These are phyloP conservation scores for Lactarius tabidus DNA, from an alignment of 768 basidiomycete species.

Conservation along the genomic window DNA sequence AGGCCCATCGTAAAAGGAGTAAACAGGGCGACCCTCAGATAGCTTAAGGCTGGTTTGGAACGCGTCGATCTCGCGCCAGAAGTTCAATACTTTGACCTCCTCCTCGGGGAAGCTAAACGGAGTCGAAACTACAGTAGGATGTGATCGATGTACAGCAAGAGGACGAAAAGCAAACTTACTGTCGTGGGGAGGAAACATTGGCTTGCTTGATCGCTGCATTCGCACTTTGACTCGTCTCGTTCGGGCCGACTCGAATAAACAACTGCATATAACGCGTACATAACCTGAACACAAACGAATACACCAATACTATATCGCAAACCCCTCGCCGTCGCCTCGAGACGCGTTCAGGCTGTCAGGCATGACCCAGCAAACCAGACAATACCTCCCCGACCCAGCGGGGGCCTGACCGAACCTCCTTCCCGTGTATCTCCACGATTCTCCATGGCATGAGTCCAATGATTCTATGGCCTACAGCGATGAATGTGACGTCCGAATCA, in stretches of 20 bases:
- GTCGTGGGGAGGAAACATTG: slow-evolving; percentile 59
- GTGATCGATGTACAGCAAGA: slow-evolving; percentile 10
- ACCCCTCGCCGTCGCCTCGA: neutral
- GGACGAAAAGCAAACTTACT: slow-evolving; percentile 42
- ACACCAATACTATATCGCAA: neutral
- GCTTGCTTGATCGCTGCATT: neutral
- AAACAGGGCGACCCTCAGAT: slow-evolving; percentile 86
- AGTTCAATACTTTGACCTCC: slow-evolving; percentile 85
- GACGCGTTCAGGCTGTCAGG: neutral
- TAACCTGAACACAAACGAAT: neutral
- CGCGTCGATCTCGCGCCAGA: slow-evolving; percentile 96
- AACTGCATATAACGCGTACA: slow-evolving; percentile 17
- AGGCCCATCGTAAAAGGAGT: slow-evolving; percentile 94
- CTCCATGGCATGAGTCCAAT: slow-evolving; percentile 2
- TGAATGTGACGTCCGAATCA: neutral
- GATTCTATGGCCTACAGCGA: neutral
- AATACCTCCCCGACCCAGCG: slow-evolving; percentile 3
- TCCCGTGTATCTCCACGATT: slow-evolving; percentile 8
- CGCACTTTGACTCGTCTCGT: slow-evolving; percentile 1
- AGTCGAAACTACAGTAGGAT: slow-evolving; percentile 53
- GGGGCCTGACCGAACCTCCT: slow-evolving; percentile 5
- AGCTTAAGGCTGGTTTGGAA: slow-evolving; percentile 93
- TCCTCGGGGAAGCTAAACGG: slow-evolving; percentile 82
- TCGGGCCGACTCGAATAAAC: neutral
- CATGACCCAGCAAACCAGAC: slow-evolving; percentile 8